Conservation (phyloP, 2,329 filamentous ascomycete species). For the Fusarium poae region DNA sequence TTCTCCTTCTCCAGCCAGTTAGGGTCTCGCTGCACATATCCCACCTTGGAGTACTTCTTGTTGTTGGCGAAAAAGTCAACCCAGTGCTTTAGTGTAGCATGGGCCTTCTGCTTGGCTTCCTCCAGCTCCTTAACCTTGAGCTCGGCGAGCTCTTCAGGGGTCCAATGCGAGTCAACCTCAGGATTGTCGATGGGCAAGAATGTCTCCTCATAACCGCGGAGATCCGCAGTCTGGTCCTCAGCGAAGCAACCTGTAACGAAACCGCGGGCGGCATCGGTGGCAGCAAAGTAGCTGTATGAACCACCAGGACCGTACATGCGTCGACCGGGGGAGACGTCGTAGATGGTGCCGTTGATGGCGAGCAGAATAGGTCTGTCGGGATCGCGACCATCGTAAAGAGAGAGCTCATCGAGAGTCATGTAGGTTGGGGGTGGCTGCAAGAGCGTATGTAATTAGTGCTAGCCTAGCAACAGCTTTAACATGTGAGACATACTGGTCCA, state of each 20-base stretch:
- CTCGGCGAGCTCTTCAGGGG: constrained; percentile 64
- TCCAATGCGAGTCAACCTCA: constrained; percentile 70
- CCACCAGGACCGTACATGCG: constrained; percentile 86
- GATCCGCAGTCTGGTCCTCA: constrained; percentile 84
- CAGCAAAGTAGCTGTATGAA: constrained; percentile 87
- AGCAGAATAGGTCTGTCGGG: constrained; percentile 84
- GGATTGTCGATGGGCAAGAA: constrained; percentile 76
- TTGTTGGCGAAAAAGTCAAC: constrained; percentile 83
- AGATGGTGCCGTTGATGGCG: constrained; percentile 88
- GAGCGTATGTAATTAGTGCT: constrained; percentile 9
- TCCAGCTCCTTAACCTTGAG: constrained; percentile 73
- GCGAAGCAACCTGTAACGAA: constrained; percentile 95
- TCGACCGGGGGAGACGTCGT: constrained; percentile 80
- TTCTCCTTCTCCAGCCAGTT: constrained; percentile 73
- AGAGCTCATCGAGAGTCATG: constrained; percentile 81
- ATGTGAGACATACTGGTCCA: constrained; percentile 43
- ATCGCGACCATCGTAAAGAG: constrained; percentile 82
- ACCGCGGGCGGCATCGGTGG: constrained; percentile 85
- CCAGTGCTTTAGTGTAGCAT: constrained; percentile 82
- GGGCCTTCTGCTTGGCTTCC: constrained; percentile 73
- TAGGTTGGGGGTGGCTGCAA: constrained; percentile 69
- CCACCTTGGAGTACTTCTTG: constrained; percentile 85
- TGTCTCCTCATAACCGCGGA: constrained; percentile 89
- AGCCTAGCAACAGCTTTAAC: constrained; percentile 1
- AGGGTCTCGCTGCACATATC: constrained; percentile 74